Evolutionary conservation across 163 green algal genomes (phyloP).

Genomic region (Picocystis sp.): DNA sequence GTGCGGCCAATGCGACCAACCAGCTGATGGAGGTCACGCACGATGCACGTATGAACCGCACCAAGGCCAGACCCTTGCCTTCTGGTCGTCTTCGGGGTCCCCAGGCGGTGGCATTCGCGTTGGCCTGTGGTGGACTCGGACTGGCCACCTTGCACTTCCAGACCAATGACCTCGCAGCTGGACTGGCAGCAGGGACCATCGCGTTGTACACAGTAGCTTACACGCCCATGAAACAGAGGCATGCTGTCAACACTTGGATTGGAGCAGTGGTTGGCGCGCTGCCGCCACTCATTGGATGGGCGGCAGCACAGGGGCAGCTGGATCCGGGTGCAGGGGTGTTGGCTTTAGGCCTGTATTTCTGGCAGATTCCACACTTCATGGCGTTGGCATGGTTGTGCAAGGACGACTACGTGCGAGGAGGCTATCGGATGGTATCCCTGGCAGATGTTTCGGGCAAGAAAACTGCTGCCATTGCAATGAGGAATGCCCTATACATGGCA

Average conservation of each 20-base stretch:
- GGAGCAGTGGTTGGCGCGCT: slow-evolving; percentile 92
- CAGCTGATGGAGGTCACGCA: slow-evolving; percentile 64
- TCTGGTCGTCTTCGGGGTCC: slow-evolving; percentile 40
- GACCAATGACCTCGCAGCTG: slow-evolving; percentile 66
- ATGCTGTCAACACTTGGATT: slow-evolving; percentile 84
- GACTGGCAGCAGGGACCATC: slow-evolving; percentile 82
- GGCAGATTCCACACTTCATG: slow-evolving; percentile 99
- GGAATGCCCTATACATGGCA: slow-evolving; percentile 73
- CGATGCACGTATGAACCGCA: slow-evolving; percentile 79
- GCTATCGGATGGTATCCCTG: slow-evolving; percentile 83
- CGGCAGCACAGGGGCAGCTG: slow-evolving; percentile 51
- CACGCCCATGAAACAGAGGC: slow-evolving; percentile 82
- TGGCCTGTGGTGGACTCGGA: slow-evolving; percentile 7
- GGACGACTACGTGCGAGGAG: slow-evolving; percentile 72
- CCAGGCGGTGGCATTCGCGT: slow-evolving; percentile 70
- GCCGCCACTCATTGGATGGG: slow-evolving; percentile 95
- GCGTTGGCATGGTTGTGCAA: slow-evolving; percentile 84
- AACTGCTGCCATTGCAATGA: slow-evolving; percentile 56
- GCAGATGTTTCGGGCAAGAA: slow-evolving; percentile 61
- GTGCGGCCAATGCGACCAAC: slow-evolving; percentile 90
- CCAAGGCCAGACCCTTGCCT: slow-evolving; percentile 65
- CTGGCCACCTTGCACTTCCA: slow-evolving; percentile 22
- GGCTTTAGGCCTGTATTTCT: slow-evolving; percentile 79
- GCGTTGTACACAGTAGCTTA: slow-evolving; percentile 86
- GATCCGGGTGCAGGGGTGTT: slow-evolving; percentile 62